These are phyloP conservation scores for Aspergillus biplanus DNA, from an alignment of 495 filamentous ascomycete genomes.

Conservation along the genomic window DNA sequence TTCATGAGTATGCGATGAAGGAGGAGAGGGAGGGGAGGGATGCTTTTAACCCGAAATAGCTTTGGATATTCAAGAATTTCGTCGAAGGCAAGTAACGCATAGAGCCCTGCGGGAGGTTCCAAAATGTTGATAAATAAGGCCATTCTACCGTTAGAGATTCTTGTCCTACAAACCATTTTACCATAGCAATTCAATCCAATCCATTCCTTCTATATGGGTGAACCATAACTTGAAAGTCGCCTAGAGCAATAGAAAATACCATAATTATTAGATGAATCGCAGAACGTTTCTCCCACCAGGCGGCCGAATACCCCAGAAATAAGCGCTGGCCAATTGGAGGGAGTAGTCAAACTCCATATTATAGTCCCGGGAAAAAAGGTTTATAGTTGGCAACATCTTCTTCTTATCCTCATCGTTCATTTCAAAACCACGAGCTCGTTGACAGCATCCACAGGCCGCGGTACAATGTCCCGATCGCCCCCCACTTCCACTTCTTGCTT, in stretches of 20 bases:
- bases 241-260: no score
- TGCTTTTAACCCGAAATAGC: background rate
- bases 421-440: background rate
- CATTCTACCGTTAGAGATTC: no score
- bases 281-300: background rate
- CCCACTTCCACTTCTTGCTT: background rate
- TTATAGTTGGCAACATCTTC: background rate
- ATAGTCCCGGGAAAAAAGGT: background rate
- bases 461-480: background rate
- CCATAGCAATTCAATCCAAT: no score
- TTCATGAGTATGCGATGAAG: background rate
- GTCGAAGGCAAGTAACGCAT: no score
- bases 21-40: background rate
- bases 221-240: no score
- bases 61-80: background rate
- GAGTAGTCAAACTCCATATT: background rate
- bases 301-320: background rate
- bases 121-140: no score
- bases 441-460: slow-evolving; percentile 1
- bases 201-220: no score
- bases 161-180: no score
- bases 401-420: background rate
- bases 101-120: no score
- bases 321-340: background rate
- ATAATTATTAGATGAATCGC: background rate